Evolutionary conservation across 1,284 basidiomycete genomes (phyloP), one percentile per base, ranked within the genome.

Genomic region (Puccinia novopanici): DNA sequence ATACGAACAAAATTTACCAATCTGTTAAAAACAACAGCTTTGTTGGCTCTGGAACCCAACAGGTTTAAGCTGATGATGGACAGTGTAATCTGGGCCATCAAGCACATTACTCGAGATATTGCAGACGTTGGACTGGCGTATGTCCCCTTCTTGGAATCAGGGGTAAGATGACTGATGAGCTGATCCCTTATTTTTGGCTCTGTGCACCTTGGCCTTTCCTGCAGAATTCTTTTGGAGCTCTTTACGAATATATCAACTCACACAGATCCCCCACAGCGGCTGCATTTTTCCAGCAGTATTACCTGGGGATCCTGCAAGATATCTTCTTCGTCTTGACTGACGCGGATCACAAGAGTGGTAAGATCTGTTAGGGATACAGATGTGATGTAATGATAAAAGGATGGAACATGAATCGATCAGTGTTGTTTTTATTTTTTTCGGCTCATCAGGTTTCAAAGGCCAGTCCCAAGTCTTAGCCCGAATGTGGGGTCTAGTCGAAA

Each of bases 1-100:
- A 15, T 45, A 15, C 45, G 48, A 42, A 24, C 22, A 27, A 27
- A 17, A 24, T 9, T 27, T 15, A 12, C 6, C 30, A 24, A 30
- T 59, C n/a, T 6, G 17, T 27, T 15, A 48, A 34, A 27, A 65
- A 75, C 75, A 80, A 75, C 82, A 93, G 94, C 94, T 9, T 88
- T 99, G 57, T 89, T 98, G 81, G 91, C 90, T 55, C 89, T 98
- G 80, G 92, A 93, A 19, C 92, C 94, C n/a, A 86, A 89, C 73
- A 93, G 97, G 87, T 99, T 99, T 90, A 98, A 98, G 88, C 88
- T 99, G 82, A 93, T 97, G 86, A 98, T 98, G 91, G 97, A 99
- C 87, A 95, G 94, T 83, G 93, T 98, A 83, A 93, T 98, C 76
- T 99, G 97, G 97, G 96, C 95, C 17, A 97, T 99, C 89, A 99